phyloP scores from a whole-genome alignment of 2,329 filamentous ascomycete species.

The Annulohypoxylon truncatum region DNA sequence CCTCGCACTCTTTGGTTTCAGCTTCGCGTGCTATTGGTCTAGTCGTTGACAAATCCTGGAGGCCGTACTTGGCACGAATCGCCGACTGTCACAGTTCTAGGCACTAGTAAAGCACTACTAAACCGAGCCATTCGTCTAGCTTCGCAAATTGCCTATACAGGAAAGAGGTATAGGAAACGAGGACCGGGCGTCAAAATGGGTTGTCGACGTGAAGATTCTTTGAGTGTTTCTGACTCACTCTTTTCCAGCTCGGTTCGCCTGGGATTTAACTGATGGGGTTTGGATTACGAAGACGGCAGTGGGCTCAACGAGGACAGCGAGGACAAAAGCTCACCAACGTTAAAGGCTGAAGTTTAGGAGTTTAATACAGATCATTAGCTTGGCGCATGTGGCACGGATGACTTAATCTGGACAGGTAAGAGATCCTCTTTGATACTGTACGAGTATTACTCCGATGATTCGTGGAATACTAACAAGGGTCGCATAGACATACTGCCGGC shows the following conservation, averaged over 20 bases:
- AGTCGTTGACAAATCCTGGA: constrained; percentile 33
- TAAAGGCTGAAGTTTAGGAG: background rate
- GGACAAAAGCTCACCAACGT: background rate
- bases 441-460: constrained; percentile 15
- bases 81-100: constrained; percentile 13
- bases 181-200: background rate
- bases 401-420: background rate
- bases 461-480: constrained; percentile 14
- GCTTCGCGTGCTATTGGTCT: constrained; percentile 22
- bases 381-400: background rate
- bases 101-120: constrained; percentile 12
- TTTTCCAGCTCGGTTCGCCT: background rate
- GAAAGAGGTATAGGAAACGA: constrained; percentile 14
- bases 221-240: background rate
- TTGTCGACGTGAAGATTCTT: background rate
- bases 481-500: constrained; percentile 17
- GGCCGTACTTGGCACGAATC: constrained; percentile 24
- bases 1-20: constrained; percentile 19
- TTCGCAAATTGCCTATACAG: constrained; percentile 19
- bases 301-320: background rate
- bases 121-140: constrained; percentile 22
- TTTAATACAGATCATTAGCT: background rate
- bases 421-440: constrained; percentile 6
- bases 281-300: background rate
- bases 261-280: background rate